phyloP scores from a whole-genome alignment of 1,284 basidiomycete genomes.

The Microstroma glucosiphilum region DNA sequence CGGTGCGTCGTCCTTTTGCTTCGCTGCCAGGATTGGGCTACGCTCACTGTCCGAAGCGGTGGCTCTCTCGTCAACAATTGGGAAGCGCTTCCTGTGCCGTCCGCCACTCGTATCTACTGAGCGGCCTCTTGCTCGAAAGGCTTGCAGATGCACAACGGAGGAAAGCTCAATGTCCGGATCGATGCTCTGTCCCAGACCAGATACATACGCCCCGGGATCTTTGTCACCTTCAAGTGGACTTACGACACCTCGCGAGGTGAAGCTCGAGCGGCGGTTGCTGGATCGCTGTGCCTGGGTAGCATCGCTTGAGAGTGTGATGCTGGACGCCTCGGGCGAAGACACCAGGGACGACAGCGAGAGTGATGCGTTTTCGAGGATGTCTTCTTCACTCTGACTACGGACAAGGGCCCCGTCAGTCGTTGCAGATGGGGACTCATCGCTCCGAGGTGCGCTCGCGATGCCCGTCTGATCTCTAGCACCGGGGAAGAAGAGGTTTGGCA shows the following conservation, averaged over 20 bases:
- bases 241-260: conserved; percentile 10
- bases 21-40: conserved; percentile 1
- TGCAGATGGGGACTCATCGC: neutral
- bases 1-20: neutral
- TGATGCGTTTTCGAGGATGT: neutral
- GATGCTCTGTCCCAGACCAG: conserved; percentile 42
- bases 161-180: conserved; percentile 45
- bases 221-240: conserved; percentile 13
- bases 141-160: conserved; percentile 45
- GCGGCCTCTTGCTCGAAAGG: conserved; percentile 34
- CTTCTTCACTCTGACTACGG: neutral
- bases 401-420: no score
- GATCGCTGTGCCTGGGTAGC: neutral
- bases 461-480: neutral
- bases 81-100: neutral
- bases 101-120: conserved; percentile 13
- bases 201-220: conserved; percentile 33
- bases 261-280: neutral
- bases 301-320: neutral
- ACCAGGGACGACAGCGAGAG: neutral
- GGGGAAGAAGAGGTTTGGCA: conserved; percentile 7
- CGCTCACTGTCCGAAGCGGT: neutral
- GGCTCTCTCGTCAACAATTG: neutral
- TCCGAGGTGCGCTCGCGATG: neutral
- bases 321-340: neutral